Evolutionary conservation across 768 basidiomycete genomes (phyloP).

Genomic region (Cystofilobasidium ferigula): DNA sequence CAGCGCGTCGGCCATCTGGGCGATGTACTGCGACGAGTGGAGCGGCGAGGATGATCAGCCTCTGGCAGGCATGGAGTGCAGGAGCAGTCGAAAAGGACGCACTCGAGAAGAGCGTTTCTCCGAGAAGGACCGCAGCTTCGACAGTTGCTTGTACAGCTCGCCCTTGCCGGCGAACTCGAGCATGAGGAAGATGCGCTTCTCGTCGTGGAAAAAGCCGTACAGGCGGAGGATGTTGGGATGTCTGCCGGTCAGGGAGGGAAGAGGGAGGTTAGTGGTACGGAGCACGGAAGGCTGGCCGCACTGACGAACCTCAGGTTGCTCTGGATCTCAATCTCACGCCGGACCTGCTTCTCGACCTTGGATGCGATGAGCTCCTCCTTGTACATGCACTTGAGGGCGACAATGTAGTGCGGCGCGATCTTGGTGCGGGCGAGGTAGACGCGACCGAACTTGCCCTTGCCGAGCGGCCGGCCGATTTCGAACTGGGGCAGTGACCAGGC

Average conservation of each 20-base stretch:
- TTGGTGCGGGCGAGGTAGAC: conserved; percentile 98
- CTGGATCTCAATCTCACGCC: conserved; percentile 96
- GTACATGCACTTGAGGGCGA: conserved; percentile 92
- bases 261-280: neutral
- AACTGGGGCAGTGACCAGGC: conserved; percentile 79
- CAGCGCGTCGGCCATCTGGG: conserved; percentile 96
- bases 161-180: conserved; percentile 95
- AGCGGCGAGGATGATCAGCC: neutral
- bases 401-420: conserved; percentile 72
- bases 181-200: conserved; percentile 94
- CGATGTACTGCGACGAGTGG: conserved; percentile 56
- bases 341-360: conserved; percentile 89
- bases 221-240: conserved; percentile 89
- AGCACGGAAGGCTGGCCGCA: neutral
- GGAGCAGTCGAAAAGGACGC: conserved; percentile 24
- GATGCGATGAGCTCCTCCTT: conserved; percentile 88
- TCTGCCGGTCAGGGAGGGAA: conserved; percentile 36
- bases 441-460: conserved; percentile 98
- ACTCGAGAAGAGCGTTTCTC: conserved; percentile 67
- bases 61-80: neutral
- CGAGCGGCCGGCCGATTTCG: conserved; percentile 87
- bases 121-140: conserved; percentile 70
- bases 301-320: conserved; percentile 57
- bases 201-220: conserved; percentile 96
- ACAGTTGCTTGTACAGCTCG: conserved; percentile 91